phyloP scores from a whole-genome alignment of 2,329 filamentous ascomycete genomes.

The Phialophora verrucosa region DNA sequence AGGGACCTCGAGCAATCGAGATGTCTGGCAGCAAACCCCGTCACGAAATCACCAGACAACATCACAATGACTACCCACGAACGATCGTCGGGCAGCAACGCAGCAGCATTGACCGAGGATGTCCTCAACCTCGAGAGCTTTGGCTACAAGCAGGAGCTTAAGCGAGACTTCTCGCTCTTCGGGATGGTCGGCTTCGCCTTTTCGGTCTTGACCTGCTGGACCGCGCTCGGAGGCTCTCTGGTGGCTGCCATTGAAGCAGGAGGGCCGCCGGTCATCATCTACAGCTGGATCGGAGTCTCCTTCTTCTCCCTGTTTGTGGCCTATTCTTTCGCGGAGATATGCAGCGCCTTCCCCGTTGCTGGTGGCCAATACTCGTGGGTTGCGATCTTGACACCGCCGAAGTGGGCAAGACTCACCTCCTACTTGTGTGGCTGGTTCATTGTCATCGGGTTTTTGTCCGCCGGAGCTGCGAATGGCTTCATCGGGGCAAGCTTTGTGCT shows the following conservation, averaged over 20 bases:
- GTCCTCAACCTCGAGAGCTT: slow-evolving; percentile 24
- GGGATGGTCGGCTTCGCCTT: slow-evolving; percentile 67
- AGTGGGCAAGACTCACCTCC: slow-evolving; percentile 51
- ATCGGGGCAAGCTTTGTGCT: slow-evolving; percentile 63
- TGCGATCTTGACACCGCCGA: slow-evolving; percentile 59
- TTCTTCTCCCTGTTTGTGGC: slow-evolving; percentile 59
- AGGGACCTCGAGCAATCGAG: slow-evolving; percentile 2
- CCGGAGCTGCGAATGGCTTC: slow-evolving; percentile 37
- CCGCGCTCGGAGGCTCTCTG: slow-evolving; percentile 61
- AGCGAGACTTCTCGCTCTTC: slow-evolving; percentile 60
- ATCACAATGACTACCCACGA: slow-evolving; percentile 17
- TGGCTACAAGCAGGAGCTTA: slow-evolving; percentile 54
- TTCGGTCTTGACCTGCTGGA: slow-evolving; percentile 65
- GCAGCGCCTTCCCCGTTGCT: slow-evolving; percentile 56
- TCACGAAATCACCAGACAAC: slow-evolving; percentile 1
- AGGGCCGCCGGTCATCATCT: slow-evolving; percentile 66
- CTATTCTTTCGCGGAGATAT: slow-evolving; percentile 64
- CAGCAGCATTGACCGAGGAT: slow-evolving; percentile 13
- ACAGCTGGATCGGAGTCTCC: slow-evolving; percentile 61
- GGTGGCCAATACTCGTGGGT: slow-evolving; percentile 53
- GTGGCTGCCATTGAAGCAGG: slow-evolving; percentile 62
- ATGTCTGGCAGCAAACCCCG: slow-evolving; percentile 3
- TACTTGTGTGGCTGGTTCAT: slow-evolving; percentile 58
- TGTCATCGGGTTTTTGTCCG: slow-evolving; percentile 49
- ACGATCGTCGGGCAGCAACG: slow-evolving; percentile 4